These are phyloP conservation scores for Dioscorea zingiberensis DNA, from an alignment of 106 monocot species.

Conservation along the genomic window DNA sequence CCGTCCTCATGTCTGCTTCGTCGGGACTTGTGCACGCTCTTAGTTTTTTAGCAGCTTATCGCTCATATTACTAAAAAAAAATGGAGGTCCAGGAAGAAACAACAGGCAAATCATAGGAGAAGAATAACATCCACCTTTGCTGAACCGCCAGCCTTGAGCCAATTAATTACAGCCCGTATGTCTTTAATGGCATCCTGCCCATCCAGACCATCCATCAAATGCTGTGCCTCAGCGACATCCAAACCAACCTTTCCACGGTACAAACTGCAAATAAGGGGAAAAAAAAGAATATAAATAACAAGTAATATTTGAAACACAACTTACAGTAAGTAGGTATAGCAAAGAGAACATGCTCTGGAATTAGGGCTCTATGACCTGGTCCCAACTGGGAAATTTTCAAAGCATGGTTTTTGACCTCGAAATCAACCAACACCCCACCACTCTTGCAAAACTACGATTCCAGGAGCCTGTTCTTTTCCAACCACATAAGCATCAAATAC, in stretches of 20 bases:
- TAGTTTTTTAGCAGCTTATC: too few relatives aligned
- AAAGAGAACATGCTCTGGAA: constrained; percentile 72
- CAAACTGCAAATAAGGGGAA: constrained; percentile 32
- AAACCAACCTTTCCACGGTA: constrained; percentile 92
- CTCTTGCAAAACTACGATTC: constrained; percentile 92
- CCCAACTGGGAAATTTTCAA: constrained; percentile 57
- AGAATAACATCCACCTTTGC: constrained; percentile 35
- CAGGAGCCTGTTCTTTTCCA: constrained; percentile 91
- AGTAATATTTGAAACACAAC: not conserved
- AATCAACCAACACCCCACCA: constrained; percentile 99
- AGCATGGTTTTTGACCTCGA: constrained; percentile 93
- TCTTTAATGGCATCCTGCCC: constrained; percentile 92
- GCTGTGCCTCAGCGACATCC: constrained; percentile 91
- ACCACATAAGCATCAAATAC: constrained; percentile 86
- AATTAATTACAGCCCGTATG: constrained; percentile 70
- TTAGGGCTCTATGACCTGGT: constrained; percentile 80
- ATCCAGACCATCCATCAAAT: constrained; percentile 82
- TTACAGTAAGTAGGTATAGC: not conserved
- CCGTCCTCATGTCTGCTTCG: too few relatives aligned
- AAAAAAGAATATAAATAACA: not conserved
- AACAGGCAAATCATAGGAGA: too few relatives aligned
- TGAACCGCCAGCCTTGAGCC: constrained; percentile 92
- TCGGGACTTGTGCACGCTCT: too few relatives aligned
- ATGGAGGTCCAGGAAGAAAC: too few relatives aligned
- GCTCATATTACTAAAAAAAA: too few relatives aligned